Base-by-base conservation (phyloP, 2,329 filamentous ascomycete genomes). In the Pyrenophora tritici-repentis region DNA sequence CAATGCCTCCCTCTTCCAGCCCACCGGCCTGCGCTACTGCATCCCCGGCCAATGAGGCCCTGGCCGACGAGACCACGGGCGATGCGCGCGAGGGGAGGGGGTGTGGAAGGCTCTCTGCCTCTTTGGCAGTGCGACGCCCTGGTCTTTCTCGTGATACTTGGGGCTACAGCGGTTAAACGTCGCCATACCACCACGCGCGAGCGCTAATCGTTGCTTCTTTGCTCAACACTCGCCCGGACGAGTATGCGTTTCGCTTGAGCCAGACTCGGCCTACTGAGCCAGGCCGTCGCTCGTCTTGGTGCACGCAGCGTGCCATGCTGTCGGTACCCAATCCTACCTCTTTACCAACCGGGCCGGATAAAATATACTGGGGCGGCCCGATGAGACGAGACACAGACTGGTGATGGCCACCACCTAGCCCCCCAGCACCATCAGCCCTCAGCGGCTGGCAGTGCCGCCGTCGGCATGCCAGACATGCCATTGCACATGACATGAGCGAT, bases 11-110 rank as follows among this genome's bases (percentile, higher is more conserved):
- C 47, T 40, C 40, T 49, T 45, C 50, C 47, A 55, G 54, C 51
- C 47, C 40, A 35, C 42, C 55, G 57, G 57, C 39, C 41, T 53
- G 47, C 48, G 35, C 46, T 52, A 50, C 47, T 49, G 37, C 49
- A 56, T 57, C 57, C 57, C 51, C 57, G 57, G 42, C 57, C 56
- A 61, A 59, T 59, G 33, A 47, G 39, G 4, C 16, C 35, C 13
- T 14, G 22, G 13, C 32, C 40, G 42, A 39, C 42, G 16, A 18
- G 31, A 37, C 46, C 22, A 53, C 50, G 50, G 54, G 54, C 54
- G 54, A 57, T 45, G 53, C 54, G 51, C 54, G 39, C 35, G 42
- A 41, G 36, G 42, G 42, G 40, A 16, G 26, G 10, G 26, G 26
- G 26, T 6, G 24, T 5, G 24, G 24, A 9, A 4, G 26, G 26